Evolutionary conservation across 192 early-diverging fungal genomes (phyloP), one percentile per base, ranked within the genome.

Genomic region (Coemansia sp.): DNA sequence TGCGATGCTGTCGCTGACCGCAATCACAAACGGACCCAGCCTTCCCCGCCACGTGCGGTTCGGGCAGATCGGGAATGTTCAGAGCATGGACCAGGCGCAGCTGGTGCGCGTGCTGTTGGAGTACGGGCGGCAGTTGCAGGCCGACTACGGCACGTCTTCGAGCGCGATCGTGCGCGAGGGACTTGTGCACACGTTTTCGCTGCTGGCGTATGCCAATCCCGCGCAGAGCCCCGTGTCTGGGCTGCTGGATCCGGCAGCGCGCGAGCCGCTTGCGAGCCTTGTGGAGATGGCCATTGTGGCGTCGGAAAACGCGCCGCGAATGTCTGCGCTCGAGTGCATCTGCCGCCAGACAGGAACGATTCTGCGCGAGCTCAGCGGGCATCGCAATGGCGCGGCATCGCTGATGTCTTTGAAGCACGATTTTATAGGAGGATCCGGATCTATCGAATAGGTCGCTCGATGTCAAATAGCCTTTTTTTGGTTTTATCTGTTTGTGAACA

Each of bases 281-380:
- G 75, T 92, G 9, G 91, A 92, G 60, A 82, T 76, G 55, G 89
- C 87, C 3, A 90, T 92, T 58, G 72, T 82, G 58, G 85, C 81
- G 0, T 78, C 83, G 0, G 85, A 87, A 55, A 79, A 81, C 25
- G 60, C 81, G 24, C 87, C 87, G 23, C 74, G 71, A 10, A 78
- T 72, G 42, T 83, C 87, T 46, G 72, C 84, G 39, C 68, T 89
- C 52, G 88, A 91, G 68, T 58, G 70, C 58, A 66, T 75, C 30
- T 70, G 46, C 42, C 65, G 69, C 11, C 78, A 82, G 57, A 49
- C 68, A 4, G 62, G 50, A 19, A 64, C 60, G 62, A 64, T 71
- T 62, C 67, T 83, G 53, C 30, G 52, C 34, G 75, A 83, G 72
- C 62, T 83, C 39, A 72, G 72, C 50, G 47, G 35, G 3, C 61